Base-by-base conservation (phyloP, 2,329 filamentous ascomycete genomes). In the Capronia americana region DNA sequence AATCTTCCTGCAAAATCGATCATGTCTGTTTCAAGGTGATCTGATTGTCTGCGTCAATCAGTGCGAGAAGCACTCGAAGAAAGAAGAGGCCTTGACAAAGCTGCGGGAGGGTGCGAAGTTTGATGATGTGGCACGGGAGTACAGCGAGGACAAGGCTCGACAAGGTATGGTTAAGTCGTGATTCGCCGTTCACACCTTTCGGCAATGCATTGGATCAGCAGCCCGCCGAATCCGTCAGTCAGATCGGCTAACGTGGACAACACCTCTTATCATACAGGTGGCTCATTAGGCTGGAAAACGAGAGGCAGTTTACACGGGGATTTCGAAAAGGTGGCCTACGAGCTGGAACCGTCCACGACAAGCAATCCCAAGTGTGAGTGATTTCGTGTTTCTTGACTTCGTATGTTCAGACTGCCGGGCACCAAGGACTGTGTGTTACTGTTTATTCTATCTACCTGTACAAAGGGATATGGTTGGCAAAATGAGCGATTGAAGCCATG, bases 41-140 rank as follows among this genome's bases (percentile, higher is more conserved):
- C 24, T 56, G 38, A 57, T 44, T 44, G 32, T 54, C 59, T 26
- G 14, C 24, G 24, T 26, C 34, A 4, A 34, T 32, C 57, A 84
- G 73, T 89, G 87, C 75, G 86, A 86, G 72, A 89, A 90, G 76
- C 84, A 88, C 76, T 81, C 82, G 54, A 88, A 87, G 75, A 89
- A 89, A 73, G 87, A 89, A 79, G 86, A 88, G 75, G 87, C 87
- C 2, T 74, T 89, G 3, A 83, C 84, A 69, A 88, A 88, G 73
- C 74, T 90, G 17, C 81, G 83, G 54, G 82, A 82, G 28, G 87
- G 87, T 4, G 79, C 78, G 12, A 88, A 88, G 71, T 90, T 89
- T 72, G 87, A 89, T 72, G 87, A 89, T 14, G 87, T 90, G 1
- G 87, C 87, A 17, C 76, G 85, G 57, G 87, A 89, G 69, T 88